phyloP scores from a whole-genome alignment of 371 early-diverging fungal genomes.

The Fennellomyces sp. region DNA sequence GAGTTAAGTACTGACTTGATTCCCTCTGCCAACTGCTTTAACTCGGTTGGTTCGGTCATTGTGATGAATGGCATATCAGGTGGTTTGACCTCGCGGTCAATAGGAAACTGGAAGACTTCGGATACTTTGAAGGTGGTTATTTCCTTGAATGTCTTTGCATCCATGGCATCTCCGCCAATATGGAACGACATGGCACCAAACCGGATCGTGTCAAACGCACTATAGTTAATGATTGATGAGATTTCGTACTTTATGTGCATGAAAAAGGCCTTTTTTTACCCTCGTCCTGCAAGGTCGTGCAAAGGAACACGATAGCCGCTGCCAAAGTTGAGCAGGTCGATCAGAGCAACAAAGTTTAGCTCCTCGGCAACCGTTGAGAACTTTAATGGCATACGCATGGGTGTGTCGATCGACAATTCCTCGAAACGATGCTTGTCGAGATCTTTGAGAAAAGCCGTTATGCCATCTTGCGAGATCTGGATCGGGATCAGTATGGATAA shows the following conservation, averaged over 20 bases:
- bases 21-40: constrained; percentile 68
- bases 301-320: constrained; percentile 71
- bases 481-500: background rate
- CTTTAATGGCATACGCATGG: constrained; percentile 70
- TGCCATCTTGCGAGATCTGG: constrained; percentile 29
- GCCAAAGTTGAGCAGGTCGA: constrained; percentile 75
- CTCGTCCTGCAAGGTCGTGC: constrained; percentile 62
- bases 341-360: constrained; percentile 71
- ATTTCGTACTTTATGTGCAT: background rate
- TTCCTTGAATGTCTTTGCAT: constrained; percentile 44
- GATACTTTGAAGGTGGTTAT: constrained; percentile 55
- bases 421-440: constrained; percentile 36
- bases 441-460: constrained; percentile 24
- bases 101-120: constrained; percentile 63
- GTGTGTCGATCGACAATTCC: constrained; percentile 50
- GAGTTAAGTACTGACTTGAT: constrained; percentile 70
- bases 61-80: constrained; percentile 67
- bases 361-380: constrained; percentile 75
- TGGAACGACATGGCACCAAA: constrained; percentile 87
- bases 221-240: constrained; percentile 7
- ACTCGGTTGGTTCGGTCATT: constrained; percentile 63
- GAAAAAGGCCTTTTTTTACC: constrained; percentile 27
- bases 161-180: constrained; percentile 58
- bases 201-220: constrained; percentile 75
- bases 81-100: constrained; percentile 60